Conservation (phyloP, 2,329 filamentous ascomycete species). For the Aspergillus cejpii region DNA sequence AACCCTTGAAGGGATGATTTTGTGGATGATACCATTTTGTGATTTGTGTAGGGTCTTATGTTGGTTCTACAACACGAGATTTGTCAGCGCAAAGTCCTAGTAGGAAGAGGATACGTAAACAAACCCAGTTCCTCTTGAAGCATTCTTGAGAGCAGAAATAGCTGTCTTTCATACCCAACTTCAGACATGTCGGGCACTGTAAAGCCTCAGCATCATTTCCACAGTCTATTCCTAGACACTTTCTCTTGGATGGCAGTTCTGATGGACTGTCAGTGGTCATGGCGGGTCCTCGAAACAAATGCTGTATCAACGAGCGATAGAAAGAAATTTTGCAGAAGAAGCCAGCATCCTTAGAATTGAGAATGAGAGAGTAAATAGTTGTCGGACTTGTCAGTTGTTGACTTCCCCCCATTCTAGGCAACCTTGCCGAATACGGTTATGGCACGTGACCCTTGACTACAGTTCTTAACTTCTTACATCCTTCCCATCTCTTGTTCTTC, state of each 20-base stretch:
- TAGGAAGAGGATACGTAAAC: slow-evolving; percentile 28
- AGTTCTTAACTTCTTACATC: too few species aligned
- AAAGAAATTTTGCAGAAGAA: too few species aligned
- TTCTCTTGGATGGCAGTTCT: slow-evolving; percentile 13
- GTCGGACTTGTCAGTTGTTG: too few species aligned
- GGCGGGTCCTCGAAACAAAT: background rate
- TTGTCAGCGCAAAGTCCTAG: slow-evolving; percentile 3
- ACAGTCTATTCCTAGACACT: slow-evolving; percentile 70
- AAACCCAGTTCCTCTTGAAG: slow-evolving; percentile 93
- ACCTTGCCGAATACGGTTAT: too few species aligned
- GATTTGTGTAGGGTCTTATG: slow-evolving; percentile 51
- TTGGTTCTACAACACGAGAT: slow-evolving; percentile 2
- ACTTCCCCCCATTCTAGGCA: too few species aligned
- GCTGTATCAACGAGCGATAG: background rate
- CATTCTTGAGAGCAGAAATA: slow-evolving; percentile 87
- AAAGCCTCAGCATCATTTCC: slow-evolving; percentile 71
- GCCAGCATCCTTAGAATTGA: too few species aligned
- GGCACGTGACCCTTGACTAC: too few species aligned
- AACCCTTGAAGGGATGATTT: slow-evolving; percentile 45
- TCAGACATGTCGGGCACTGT: slow-evolving; percentile 87
- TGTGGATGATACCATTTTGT: slow-evolving; percentile 68
- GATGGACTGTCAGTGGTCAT: background rate
- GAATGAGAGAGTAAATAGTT: too few species aligned
- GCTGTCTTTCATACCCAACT: slow-evolving; percentile 61
- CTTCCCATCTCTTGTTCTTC: too few species aligned